These are phyloP conservation scores for Teunomyces gatunensis DNA, from an alignment of 805 yeast genomes.

Conservation along the genomic window DNA sequence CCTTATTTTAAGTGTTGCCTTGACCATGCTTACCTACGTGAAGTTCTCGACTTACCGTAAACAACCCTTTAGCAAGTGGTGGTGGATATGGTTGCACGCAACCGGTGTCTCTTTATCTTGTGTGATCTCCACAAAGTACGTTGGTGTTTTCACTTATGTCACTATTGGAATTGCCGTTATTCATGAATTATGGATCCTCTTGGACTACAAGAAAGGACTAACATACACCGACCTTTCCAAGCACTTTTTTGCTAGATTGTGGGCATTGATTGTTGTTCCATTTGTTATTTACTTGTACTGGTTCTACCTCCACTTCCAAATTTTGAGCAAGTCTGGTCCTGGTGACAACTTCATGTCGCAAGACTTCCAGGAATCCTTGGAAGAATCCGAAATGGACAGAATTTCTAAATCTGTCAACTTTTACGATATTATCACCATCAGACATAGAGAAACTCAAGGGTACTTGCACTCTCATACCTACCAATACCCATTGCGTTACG, in stretches of 20 bases:
- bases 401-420: slow-evolving; percentile 71
- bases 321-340: slow-evolving; percentile 85
- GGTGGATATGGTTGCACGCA: slow-evolving; percentile 86
- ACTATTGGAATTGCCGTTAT: slow-evolving; percentile 85
- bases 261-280: slow-evolving; percentile 74
- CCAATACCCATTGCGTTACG: slow-evolving; percentile 85
- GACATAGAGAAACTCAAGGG: slow-evolving; percentile 77
- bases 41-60: slow-evolving; percentile 68
- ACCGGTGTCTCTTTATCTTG: slow-evolving; percentile 88
- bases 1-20: slow-evolving; percentile 76
- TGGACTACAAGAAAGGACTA: slow-evolving; percentile 70
- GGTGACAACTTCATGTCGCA: slow-evolving; percentile 96
- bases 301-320: slow-evolving; percentile 88
- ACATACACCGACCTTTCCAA: slow-evolving; percentile 52
- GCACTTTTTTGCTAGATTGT: slow-evolving; percentile 75
- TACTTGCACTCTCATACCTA: slow-evolving; percentile 78
- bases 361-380: slow-evolving; percentile 88
- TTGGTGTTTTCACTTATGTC: slow-evolving; percentile 88
- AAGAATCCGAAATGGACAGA: slow-evolving; percentile 74
- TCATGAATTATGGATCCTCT: slow-evolving; percentile 82
- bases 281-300: slow-evolving; percentile 78
- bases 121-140: slow-evolving; percentile 94
- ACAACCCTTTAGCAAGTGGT: slow-evolving; percentile 60
- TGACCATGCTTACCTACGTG: slow-evolving; percentile 73
- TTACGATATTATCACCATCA: slow-evolving; percentile 71